A percentile compares a stretch with the other conserved stretches of the same genome.
phyloP scores from a whole-genome alignment of 371 early-diverging fungal genomes.

The Entomophthora muscae region DNA sequence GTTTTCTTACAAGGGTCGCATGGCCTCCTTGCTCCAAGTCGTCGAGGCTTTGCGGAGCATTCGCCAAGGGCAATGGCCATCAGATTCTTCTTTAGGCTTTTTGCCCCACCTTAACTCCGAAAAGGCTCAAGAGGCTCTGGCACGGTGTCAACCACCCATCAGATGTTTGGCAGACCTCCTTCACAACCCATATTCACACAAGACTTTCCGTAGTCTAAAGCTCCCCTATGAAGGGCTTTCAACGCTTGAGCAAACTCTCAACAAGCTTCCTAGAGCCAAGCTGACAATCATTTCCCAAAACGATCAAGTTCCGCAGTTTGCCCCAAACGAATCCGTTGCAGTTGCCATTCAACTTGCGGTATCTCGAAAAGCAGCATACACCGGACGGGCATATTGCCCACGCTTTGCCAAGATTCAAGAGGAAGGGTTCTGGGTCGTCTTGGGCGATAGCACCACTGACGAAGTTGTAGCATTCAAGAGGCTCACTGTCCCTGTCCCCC shows the following conservation, averaged over 20 bases:
- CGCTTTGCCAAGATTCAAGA: constrained; percentile 76
- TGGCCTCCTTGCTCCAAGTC: constrained; percentile 36
- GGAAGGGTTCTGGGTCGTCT: constrained; percentile 78
- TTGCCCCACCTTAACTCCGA: constrained; percentile 38
- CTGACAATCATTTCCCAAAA: constrained; percentile 18
- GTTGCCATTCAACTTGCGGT: not conserved
- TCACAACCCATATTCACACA: not conserved
- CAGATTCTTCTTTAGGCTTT: constrained; percentile 46
- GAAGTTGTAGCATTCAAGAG: constrained; percentile 61
- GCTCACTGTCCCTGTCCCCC: constrained; percentile 28
- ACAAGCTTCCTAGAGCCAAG: constrained; percentile 34
- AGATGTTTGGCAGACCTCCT: constrained; percentile 18
- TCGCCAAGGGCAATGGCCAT: constrained; percentile 75
- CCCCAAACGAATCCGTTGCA: constrained; percentile 9
- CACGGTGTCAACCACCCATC: constrained; percentile 8
- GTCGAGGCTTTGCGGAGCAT: constrained; percentile 69
- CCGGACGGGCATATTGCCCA: constrained; percentile 44
- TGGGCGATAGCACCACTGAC: constrained; percentile 42
- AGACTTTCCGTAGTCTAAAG: not conserved
- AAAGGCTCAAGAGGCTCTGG: constrained; percentile 5
- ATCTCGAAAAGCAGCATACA: not conserved
- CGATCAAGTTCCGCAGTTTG: constrained; percentile 15
- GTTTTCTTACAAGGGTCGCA: constrained; percentile 44
- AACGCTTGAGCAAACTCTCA: constrained; percentile 20
- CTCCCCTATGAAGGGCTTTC: not conserved